Conservation (phyloP, 306 rosid species). For the Citrullus mucosospermus region DNA sequence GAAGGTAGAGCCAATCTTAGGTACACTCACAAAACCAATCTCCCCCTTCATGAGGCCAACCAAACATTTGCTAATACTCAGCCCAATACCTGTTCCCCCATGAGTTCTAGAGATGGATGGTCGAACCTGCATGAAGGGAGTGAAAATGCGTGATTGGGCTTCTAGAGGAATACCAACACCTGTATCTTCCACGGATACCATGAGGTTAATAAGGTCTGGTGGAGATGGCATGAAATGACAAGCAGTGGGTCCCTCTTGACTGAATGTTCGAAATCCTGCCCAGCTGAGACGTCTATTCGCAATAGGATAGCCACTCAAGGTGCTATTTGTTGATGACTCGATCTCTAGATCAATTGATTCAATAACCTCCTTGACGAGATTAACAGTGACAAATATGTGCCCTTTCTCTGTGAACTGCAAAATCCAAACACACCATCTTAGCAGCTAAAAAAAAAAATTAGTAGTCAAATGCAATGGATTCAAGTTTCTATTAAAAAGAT, state of each 20-base stretch:
- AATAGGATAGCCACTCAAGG: constrained; percentile 77
- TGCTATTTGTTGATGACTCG: constrained; percentile 42
- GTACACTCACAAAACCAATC: constrained; percentile 75
- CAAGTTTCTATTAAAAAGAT: not conserved
- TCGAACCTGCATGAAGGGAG: constrained; percentile 95
- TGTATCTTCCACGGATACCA: constrained; percentile 94
- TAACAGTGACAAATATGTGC: constrained; percentile 82
- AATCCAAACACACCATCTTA: constrained; percentile 2
- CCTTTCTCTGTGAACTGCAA: constrained; percentile 93
- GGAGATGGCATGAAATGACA: constrained; percentile 39
- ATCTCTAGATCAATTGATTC: constrained; percentile 57
- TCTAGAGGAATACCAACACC: constrained; percentile 90
- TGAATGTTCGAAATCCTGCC: constrained; percentile 48
- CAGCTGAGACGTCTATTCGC: constrained; percentile 59
- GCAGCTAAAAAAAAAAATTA: not conserved
- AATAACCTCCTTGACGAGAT: constrained; percentile 73
- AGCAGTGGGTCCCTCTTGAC: constrained; percentile 41
- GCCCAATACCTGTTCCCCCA: constrained; percentile 96
- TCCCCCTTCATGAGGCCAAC: constrained; percentile 97
- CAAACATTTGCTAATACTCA: constrained; percentile 94
- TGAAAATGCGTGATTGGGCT: constrained; percentile 62
- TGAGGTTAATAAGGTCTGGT: constrained; percentile 44
- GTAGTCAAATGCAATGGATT: not conserved
- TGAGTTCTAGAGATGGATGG: constrained; percentile 80
- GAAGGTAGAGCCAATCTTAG: constrained; percentile 81